These are phyloP conservation scores for Auriscalpium orientale DNA, from an alignment of 768 basidiomycete genomes.

Conservation along the genomic window DNA sequence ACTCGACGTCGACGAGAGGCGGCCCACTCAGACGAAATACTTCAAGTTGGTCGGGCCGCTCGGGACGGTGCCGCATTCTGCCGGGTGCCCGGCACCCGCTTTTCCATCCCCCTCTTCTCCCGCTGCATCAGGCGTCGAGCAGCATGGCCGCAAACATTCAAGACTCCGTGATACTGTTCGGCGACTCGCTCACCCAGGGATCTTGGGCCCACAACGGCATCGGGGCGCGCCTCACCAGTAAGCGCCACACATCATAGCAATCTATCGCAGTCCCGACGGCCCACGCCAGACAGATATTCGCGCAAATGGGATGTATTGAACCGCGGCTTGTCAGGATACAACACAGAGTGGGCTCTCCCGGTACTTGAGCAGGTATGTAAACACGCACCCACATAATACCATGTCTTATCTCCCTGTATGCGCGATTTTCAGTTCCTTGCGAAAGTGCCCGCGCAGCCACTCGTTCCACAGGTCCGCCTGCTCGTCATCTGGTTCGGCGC, in stretches of 20 bases:
- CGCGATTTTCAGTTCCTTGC: conserved; percentile 46
- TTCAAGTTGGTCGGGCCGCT: too few relatives aligned
- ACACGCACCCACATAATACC: background rate
- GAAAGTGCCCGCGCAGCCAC: conserved; percentile 36
- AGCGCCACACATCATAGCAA: conserved; percentile 19
- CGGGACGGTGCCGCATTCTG: too few relatives aligned
- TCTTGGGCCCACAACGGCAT: conserved; percentile 57
- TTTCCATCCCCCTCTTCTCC: too few relatives aligned
- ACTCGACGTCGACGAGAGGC: too few relatives aligned
- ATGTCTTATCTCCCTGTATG: too few relatives aligned
- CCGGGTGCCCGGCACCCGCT: too few relatives aligned
- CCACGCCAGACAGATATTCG: conserved; percentile 49
- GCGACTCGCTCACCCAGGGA: conserved; percentile 76
- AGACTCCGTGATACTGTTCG: conserved; percentile 68
- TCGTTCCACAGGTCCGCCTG: conserved; percentile 57
- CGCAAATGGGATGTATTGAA: conserved; percentile 83
- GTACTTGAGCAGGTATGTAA: conserved; percentile 62
- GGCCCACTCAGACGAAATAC: too few relatives aligned
- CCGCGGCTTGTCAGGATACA: conserved; percentile 80
- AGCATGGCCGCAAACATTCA: conserved; percentile 51
- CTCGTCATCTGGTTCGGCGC: conserved; percentile 86
- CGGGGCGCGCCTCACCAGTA: conserved; percentile 60
- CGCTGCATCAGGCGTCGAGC: too few relatives aligned
- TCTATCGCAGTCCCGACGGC: background rate
- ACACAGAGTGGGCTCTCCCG: conserved; percentile 78